Conservation (phyloP, 1,139 yeast genomes). For the Zygosaccharomyces pseudobailii region DNA sequence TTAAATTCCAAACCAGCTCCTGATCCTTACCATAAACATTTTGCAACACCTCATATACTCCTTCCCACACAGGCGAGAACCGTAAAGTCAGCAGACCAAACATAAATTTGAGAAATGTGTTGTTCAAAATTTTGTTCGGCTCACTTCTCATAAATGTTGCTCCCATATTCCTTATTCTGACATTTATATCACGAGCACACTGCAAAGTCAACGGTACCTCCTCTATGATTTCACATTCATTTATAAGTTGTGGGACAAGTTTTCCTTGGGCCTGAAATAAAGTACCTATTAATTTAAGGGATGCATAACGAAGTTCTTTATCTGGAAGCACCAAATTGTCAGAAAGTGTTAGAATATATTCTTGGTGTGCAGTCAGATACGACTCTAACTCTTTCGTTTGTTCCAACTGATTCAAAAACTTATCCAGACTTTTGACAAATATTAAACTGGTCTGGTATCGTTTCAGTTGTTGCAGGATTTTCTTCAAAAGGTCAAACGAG, state of each 20-base stretch:
- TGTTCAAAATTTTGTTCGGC: slow-evolving; percentile 35
- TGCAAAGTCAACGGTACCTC: slow-evolving; percentile 63
- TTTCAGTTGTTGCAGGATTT: slow-evolving; percentile 11
- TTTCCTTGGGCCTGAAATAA: slow-evolving; percentile 32
- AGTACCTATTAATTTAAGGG: slow-evolving; percentile 41
- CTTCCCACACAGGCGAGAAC: slow-evolving; percentile 85
- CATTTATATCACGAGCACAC: slow-evolving; percentile 71
- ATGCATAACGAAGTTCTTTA: slow-evolving; percentile 43
- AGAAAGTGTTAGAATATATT: slow-evolving; percentile 14
- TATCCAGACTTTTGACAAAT: slow-evolving; percentile 25
- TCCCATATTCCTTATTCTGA: slow-evolving; percentile 63
- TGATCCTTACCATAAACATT: slow-evolving; percentile 43
- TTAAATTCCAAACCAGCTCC: slow-evolving; percentile 53
- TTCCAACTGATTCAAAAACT: slow-evolving; percentile 11
- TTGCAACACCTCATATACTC: slow-evolving; percentile 59
- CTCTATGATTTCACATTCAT: slow-evolving; percentile 55
- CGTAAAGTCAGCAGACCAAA: slow-evolving; percentile 72
- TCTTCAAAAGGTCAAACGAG: slow-evolving; percentile 4
- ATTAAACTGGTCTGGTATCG: slow-evolving; percentile 18
- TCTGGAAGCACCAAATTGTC: slow-evolving; percentile 45
- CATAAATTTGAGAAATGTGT: slow-evolving; percentile 49
- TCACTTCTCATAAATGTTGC: slow-evolving; percentile 43
- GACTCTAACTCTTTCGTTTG: slow-evolving; percentile 1
- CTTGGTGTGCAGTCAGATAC: slow-evolving; percentile 5
- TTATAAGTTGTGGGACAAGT: slow-evolving; percentile 36